Conservation (phyloP, 169 alveolate genomes). For the Eimeria mitis region DNA sequence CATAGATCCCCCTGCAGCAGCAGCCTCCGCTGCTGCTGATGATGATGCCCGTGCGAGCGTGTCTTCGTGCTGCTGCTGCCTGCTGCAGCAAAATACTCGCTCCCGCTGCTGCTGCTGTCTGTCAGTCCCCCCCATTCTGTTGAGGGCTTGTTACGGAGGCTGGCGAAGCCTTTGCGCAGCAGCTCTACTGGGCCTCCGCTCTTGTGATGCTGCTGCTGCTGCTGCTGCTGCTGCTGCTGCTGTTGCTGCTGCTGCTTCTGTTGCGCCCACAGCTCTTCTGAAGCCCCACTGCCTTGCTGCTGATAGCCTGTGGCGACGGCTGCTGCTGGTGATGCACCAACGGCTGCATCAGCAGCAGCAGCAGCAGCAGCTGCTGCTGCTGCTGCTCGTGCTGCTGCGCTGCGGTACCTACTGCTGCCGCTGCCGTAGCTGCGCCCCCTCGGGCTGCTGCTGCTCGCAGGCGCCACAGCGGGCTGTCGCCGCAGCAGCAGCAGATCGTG, state of each 20-base stretch:
- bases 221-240: constrained; percentile 51
- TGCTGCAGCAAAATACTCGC: constrained; percentile 8
- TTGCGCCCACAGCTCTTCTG: background rate
- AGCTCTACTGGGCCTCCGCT: constrained; percentile 21
- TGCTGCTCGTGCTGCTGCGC: constrained; percentile 33
- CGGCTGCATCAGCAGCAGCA: constrained; percentile 16
- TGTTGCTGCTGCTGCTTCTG: background rate
- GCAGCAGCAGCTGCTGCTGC: constrained; percentile 10
- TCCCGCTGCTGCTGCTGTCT: constrained; percentile 74
- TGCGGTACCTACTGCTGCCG: background rate
- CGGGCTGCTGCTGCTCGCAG: constrained; percentile 15
- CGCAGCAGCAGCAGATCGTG: constrained; percentile 76
- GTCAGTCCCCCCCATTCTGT: constrained; percentile 8
- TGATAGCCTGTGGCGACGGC: background rate
- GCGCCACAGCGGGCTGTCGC: background rate
- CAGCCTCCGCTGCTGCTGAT: constrained; percentile 54
- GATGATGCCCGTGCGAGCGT: constrained; percentile 15
- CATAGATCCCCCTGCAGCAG: constrained; percentile 17
- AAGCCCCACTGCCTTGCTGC: background rate
- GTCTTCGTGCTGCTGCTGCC: constrained; percentile 35
- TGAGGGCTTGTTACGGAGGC: constrained; percentile 22
- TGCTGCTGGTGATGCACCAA: constrained; percentile 19
- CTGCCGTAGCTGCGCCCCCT: background rate
- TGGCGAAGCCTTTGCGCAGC: constrained; percentile 51
- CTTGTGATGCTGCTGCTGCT: constrained; percentile 47